Evolutionary conservation across 73 alveolate species (phyloP), one percentile per base, ranked within the genome.

Genomic region (Effrenium voratum): DNA sequence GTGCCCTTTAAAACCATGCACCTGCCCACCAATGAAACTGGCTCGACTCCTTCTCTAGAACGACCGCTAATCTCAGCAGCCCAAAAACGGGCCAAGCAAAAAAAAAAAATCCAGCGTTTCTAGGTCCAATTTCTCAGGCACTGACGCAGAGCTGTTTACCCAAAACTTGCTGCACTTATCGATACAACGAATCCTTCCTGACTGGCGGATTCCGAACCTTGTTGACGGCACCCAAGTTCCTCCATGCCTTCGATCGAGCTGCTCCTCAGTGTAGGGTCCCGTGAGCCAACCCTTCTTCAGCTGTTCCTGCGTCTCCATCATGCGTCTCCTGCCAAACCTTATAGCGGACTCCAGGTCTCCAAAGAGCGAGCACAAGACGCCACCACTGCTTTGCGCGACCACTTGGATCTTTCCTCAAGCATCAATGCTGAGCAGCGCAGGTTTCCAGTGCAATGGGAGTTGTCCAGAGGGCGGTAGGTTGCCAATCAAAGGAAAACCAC

Each of bases 181-280:
- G 19, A 68, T 45, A 4, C 46, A 4, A 5, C 80, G 3, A 8
- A 68, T 24, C 46, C 34, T 68, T 5, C 24, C 46, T 1, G 26
- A 43, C 34, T 68, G 46, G n/a, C n/a, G n/a, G n/a, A n/a, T n/a
- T n/a, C 80, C 80, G 80, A 68, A 68, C 80, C 80, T 68, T 22
- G 15, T 60, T 36, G 75, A 60, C 12, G 75, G 38, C 5, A 60
- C n/a, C 75, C 75, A 60, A 16, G 36, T 24, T 32, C 38, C 38
- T 32, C 75, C 75, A 60, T 15, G 38, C n/a, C n/a, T n/a, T n/a
- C n/a, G n/a, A n/a, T n/a, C n/a, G n/a, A n/a, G 15, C 75, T 60
- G 38, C 75, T 8, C 30, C 30, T 10, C 15, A 5, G 38, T 60
- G n/a, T 8, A 60, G 4, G 75, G 75, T 5, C 75, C 75, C 38